Base-by-base conservation (phyloP, 306 rosid species). In the Phaseolus lunatus region DNA sequence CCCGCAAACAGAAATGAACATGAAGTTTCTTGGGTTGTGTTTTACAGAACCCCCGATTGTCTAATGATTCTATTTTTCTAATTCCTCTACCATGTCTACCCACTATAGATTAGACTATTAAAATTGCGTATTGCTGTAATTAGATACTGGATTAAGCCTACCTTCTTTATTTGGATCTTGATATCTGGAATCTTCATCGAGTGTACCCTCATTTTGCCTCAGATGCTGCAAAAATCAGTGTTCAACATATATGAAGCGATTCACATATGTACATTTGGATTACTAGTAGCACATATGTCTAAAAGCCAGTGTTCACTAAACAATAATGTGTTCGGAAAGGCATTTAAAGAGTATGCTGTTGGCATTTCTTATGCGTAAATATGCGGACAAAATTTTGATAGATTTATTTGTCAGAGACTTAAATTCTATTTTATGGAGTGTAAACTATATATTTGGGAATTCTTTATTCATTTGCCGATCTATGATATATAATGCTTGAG, bases 111-210 rank as follows among this genome's bases (percentile, higher is more conserved):
- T 22, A 54, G 16, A 22, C 16, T 54, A 5, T 69, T 79, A 62
- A 53, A 18, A 14, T 78, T 49, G 13, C 66, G 26, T 78, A 31
- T 4, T 31, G 65, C 70, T 71, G 56, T 24, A 52, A 16, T 56
- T 33, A 10, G 49, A 64, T 59, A 79, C 15, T 66, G 75, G 43
- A 77, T 77, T 61, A 61, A 72, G 73, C 45, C 81, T 89, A 88
- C 97, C 97, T 85, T 84, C 86, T 39, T 56, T 63, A 56, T 56
- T 75, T 59, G 67, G 24, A 80, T 85, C 79, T 76, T 79, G 78
- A 81, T 62, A 26, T 52, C 66, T 72, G 52, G 53, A 61, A 67
- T 52, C 74, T 84, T 85, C 82, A 29, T 74, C 75, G 2, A 44
- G 50, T 29, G 73, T 76, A 71, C 77, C 85, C 67, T 67, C 82